Percentiles rank a stretch among this genome's conserved stretches.
Evolutionary conservation across 495 filamentous ascomycete species (phyloP).

Genomic region (Xylaria nigripes): DNA sequence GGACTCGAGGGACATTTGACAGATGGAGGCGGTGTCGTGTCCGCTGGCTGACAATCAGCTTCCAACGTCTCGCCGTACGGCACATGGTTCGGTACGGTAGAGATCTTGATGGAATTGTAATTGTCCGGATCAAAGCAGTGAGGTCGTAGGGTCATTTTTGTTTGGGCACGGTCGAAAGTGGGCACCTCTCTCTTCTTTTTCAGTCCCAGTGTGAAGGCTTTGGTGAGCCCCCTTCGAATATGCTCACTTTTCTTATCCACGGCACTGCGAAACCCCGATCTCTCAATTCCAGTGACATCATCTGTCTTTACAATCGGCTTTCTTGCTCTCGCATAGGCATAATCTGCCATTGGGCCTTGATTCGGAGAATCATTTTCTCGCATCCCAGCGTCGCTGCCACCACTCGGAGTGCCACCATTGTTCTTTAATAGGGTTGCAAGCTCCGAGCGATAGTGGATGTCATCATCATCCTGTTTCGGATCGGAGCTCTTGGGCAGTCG

Average conservation of each 20-base stretch:
- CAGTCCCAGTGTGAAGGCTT: conserved; percentile 37
- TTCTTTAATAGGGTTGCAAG: conserved; percentile 20
- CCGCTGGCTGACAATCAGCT: conserved; percentile 16
- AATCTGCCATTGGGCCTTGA: conserved; percentile 32
- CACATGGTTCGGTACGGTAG: conserved; percentile 8
- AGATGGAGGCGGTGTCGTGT: conserved; percentile 28
- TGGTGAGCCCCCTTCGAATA: conserved; percentile 41
- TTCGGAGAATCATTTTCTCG: conserved; percentile 17
- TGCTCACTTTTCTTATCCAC: conserved; percentile 48
- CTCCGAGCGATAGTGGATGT: conserved; percentile 21
- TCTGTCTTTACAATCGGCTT: conserved; percentile 39
- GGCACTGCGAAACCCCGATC: conserved; percentile 39
- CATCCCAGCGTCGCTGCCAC: conserved; percentile 28
- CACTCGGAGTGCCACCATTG: conserved; percentile 34
- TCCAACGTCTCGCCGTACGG: conserved; percentile 23
- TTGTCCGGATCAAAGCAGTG: conserved; percentile 16
- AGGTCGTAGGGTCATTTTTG: conserved; percentile 30
- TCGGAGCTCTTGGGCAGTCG: conserved; percentile 38
- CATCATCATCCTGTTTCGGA: conserved; percentile 24
- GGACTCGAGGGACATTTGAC: conserved; percentile 30
- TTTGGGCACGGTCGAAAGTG: conserved; percentile 25
- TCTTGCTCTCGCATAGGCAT: conserved; percentile 35
- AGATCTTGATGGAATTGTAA: conserved; percentile 22
- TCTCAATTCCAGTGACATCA: conserved; percentile 43
- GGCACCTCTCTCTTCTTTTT: conserved; percentile 35